Evolutionary conservation across 108 stramenopile species (phyloP).

Genomic region (Fragilaria crotonensis): DNA sequence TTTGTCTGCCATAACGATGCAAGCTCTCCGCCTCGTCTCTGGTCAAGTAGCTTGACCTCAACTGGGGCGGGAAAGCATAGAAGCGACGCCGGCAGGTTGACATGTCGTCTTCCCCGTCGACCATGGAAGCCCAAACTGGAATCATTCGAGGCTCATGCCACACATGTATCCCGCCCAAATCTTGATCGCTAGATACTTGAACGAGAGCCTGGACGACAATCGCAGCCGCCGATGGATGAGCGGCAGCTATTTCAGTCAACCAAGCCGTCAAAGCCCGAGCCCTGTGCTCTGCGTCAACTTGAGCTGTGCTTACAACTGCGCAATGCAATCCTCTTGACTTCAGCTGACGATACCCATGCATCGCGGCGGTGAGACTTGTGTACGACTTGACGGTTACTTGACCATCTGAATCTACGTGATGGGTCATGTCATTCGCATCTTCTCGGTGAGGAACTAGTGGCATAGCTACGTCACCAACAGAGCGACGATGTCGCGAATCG

Average conservation of each 20-base stretch:
- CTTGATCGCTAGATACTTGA: conserved; percentile 53
- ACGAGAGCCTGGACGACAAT: conserved; percentile 78
- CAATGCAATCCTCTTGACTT: conserved; percentile 73
- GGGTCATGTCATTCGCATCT: conserved; percentile 55
- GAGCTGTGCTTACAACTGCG: conserved; percentile 59
- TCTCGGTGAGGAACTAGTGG: conserved; percentile 39
- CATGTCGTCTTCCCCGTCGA: conserved; percentile 18
- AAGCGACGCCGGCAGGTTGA: conserved; percentile 48
- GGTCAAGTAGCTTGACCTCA: conserved; percentile 67
- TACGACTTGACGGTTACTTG: conserved; percentile 67
- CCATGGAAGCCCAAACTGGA: conserved; percentile 54
- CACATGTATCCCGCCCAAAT: conserved; percentile 61
- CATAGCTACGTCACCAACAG: neutral
- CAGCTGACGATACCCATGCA: conserved; percentile 58
- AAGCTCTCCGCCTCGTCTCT: conserved; percentile 65
- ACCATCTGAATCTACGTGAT: conserved; percentile 77
- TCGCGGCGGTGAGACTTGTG: conserved; percentile 43
- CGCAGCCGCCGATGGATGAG: conserved; percentile 74
- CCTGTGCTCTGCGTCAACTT: conserved; percentile 63
- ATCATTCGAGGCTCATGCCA: conserved; percentile 69
- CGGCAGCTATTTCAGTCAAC: conserved; percentile 63
- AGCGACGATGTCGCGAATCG: conserved; percentile 7
- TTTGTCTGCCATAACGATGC: conserved; percentile 34
- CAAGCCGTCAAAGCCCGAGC: conserved; percentile 63
- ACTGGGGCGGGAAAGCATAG: conserved; percentile 66